A percentile compares a stretch with the other conserved stretches of the same genome.
Conservation (phyloP, 164 flowering plant species). For the Kalanchoe fedtschenkoi region DNA sequence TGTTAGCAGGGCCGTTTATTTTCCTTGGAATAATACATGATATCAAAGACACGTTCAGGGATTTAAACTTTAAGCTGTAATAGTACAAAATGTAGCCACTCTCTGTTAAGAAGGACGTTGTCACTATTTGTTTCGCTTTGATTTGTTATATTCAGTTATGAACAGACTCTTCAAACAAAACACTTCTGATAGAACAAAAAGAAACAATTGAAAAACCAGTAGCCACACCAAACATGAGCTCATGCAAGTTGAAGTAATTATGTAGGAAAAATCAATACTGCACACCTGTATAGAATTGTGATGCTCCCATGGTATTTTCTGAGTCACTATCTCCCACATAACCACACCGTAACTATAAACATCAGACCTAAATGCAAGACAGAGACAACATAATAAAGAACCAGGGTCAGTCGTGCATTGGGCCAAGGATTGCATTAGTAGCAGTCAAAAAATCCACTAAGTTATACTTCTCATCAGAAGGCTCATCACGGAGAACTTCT, state of each 20-base stretch:
- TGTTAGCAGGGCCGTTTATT: not conserved
- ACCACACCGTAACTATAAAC: conserved; percentile 87
- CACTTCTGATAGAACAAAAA: too few species aligned
- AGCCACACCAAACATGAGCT: not conserved
- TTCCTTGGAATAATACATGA: not conserved
- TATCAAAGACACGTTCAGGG: not conserved
- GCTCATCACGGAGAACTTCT: conserved; percentile 91
- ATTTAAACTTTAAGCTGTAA: too few species aligned
- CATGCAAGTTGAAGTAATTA: not conserved
- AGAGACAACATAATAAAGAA: not conserved
- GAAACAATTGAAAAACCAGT: not conserved
- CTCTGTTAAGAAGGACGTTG: too few species aligned
- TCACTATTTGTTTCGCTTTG: too few species aligned
- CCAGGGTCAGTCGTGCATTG: not conserved
- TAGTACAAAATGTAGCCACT: too few species aligned
- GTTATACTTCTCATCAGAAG: conserved; percentile 84
- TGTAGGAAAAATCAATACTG: not conserved
- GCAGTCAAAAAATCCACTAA: conserved; percentile 6
- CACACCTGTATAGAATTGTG: conserved; percentile 94
- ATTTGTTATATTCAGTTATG: too few species aligned
- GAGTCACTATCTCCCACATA: conserved; percentile 92
- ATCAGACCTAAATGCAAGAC: conserved; percentile 54
- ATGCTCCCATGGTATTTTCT: conserved; percentile 90
- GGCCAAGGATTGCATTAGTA: not conserved
- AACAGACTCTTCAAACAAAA: too few species aligned